These are phyloP conservation scores for Cucurbita argyrosperma DNA, from an alignment of 306 rosid species.

Conservation along the genomic window DNA sequence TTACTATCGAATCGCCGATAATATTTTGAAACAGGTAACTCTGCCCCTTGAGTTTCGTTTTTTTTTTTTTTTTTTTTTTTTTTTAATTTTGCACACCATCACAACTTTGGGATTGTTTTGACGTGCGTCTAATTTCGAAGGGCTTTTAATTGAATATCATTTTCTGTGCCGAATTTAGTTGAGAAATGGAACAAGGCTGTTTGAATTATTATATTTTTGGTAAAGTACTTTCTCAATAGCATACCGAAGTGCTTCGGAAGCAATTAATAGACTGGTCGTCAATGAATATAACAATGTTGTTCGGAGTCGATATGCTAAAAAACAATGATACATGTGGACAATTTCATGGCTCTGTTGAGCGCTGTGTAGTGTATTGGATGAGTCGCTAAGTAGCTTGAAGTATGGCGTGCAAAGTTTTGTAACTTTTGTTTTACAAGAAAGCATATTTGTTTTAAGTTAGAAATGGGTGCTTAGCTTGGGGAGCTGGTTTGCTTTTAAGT, in stretches of 20 bases:
- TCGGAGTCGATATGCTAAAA: background rate
- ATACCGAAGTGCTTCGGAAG: background rate
- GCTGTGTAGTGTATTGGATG: background rate
- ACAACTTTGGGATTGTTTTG: background rate
- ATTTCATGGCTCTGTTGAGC: background rate
- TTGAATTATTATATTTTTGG: background rate
- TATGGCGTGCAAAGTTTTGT: background rate
- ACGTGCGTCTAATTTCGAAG: background rate
- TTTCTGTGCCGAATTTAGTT: background rate
- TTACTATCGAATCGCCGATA: slow-evolving; percentile 76
- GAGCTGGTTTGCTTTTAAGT: background rate
- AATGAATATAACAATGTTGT: background rate
- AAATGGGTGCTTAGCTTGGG: background rate
- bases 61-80: background rate
- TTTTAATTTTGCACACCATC: background rate
- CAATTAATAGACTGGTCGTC: background rate
- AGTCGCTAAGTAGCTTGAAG: background rate
- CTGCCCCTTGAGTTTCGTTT: background rate
- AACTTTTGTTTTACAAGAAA: background rate
- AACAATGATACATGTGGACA: background rate
- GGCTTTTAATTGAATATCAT: background rate
- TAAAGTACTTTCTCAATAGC: background rate
- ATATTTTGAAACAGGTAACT: slow-evolving; percentile 68
- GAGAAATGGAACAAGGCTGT: background rate
- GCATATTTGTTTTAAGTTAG: background rate